These are phyloP conservation scores for Hydrangea macrophylla DNA, from an alignment of 148 eudicot species.

Conservation along the genomic window DNA sequence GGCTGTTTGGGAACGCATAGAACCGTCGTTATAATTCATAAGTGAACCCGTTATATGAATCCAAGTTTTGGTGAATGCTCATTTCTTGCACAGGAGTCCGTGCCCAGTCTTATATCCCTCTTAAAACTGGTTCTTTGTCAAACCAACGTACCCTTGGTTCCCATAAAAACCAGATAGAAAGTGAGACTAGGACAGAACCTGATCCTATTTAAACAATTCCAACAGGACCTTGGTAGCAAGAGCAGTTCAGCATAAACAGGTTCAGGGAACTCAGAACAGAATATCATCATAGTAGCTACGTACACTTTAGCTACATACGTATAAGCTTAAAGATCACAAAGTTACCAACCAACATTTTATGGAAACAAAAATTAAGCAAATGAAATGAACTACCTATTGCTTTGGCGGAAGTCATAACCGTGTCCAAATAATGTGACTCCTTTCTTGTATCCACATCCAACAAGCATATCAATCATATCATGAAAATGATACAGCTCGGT, in stretches of 20 bases:
- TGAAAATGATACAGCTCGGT: constrained; percentile 88
- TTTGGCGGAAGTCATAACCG: constrained; percentile 96
- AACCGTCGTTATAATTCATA: too few species aligned
- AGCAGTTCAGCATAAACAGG: neutral
- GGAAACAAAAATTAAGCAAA: neutral
- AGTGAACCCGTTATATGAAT: too few species aligned
- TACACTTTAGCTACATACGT: neutral
- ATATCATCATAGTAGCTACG: neutral
- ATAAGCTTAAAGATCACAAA: neutral
- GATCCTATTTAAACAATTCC: too few species aligned
- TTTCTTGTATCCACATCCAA: constrained; percentile 80
- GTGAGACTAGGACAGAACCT: too few species aligned
- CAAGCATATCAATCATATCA: constrained; percentile 93
- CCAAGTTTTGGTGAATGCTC: too few species aligned
- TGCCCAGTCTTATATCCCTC: too few species aligned
- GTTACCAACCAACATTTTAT: neutral
- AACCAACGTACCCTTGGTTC: too few species aligned
- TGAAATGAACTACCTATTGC: constrained; percentile 59
- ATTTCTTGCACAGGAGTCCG: too few species aligned
- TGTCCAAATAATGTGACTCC: constrained; percentile 93
- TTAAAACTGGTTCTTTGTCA: too few species aligned
- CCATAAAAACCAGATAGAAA: too few species aligned
- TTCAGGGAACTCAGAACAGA: neutral
- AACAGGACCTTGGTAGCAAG: too few species aligned
- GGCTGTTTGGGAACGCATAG: too few species aligned